Conservation (phyloP, 345 rosid species). For the Carallia brachiata region DNA sequence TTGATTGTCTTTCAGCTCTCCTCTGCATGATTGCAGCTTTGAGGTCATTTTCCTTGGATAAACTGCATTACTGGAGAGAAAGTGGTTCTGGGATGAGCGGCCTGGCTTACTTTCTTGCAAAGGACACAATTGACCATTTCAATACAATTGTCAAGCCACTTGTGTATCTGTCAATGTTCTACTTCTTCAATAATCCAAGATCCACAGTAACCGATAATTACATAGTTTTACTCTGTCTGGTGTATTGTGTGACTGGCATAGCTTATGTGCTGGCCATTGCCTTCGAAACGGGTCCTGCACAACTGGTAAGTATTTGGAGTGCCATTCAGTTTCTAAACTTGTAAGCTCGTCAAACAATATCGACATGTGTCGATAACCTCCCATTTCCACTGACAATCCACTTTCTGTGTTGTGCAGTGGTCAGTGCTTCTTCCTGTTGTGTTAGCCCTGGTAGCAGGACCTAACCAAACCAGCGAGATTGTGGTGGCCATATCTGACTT, state of each 20-base stretch:
- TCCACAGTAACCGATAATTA: conserved; percentile 76
- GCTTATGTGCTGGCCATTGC: conserved; percentile 76
- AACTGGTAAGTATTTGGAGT: conserved; percentile 61
- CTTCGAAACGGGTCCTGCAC: conserved; percentile 90
- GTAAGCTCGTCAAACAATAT: neutral
- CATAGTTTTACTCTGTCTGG: conserved; percentile 71
- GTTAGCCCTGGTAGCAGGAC: conserved; percentile 82
- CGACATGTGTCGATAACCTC: neutral
- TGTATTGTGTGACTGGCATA: conserved; percentile 93
- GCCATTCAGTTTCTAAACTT: neutral
- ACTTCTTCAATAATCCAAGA: conserved; percentile 96
- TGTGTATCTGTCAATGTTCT: conserved; percentile 93
- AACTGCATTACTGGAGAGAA: conserved; percentile 94
- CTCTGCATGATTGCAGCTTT: conserved; percentile 90
- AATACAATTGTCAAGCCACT: conserved; percentile 83
- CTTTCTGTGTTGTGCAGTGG: conserved; percentile 56
- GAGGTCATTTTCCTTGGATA: conserved; percentile 87
- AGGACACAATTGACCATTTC: conserved; percentile 92
- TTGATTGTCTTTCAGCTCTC: conserved; percentile 58
- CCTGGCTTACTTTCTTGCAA: conserved; percentile 83
- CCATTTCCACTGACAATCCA: conserved; percentile 6
- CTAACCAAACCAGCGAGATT: conserved; percentile 28
- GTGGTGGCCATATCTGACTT: conserved; percentile 41
- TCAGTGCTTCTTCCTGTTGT: conserved; percentile 96
- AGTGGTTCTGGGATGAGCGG: conserved; percentile 96